Evolutionary conservation across 495 filamentous ascomycete genomes (phyloP), one percentile per base, ranked within the genome.

Genomic region (Neurospora sp.): DNA sequence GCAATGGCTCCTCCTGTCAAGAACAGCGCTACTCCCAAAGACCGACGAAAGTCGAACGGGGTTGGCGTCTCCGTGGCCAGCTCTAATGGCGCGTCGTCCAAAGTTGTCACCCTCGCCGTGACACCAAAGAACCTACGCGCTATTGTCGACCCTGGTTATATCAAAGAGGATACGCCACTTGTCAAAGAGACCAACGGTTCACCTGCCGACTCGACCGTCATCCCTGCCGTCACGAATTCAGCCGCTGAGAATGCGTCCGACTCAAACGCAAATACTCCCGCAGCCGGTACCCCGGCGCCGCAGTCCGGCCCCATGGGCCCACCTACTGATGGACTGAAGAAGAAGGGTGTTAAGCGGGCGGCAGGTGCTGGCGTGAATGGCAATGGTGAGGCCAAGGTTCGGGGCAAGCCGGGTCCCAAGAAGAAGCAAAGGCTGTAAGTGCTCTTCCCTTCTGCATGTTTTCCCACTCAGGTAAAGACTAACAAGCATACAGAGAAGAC

Each of bases 401-500:
- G 92, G 75, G 91, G 93, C 72, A 94, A 97, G 84, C 94, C 96
- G 8, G 94, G 94, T 20, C 94, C 95, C 0, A 98, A 98, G 88
- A 98, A 97, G 88, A 94, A 95, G 82, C 90, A 91, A 76, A 89
- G 89, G 87, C 83, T 97, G 96, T 99, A 91, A 88, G 93, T 90
- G 72, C 14, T 75, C 22, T 69, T 68, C 73, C 65, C 22, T 14
- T 71, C 61, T 6, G 9, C 38, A 40, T 68, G 18, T 72, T 68
- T 45, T 9, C 14, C 37, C 68, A 20, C 31, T 12, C 6, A 3
- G 39, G 69, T 39, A 59, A 35, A 38, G 61, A 35, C 72, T 76
- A 59, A 74, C 75, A 22, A 39, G 72, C 53, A 75, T 71, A 76
- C 73, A 91, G 88, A 76, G 90, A 92, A 9, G 90, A 91, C 72